Evolutionary conservation across 768 basidiomycete genomes (phyloP), one percentile per base, ranked within the genome.

Genomic region (Macrolepiota albuminosa): DNA sequence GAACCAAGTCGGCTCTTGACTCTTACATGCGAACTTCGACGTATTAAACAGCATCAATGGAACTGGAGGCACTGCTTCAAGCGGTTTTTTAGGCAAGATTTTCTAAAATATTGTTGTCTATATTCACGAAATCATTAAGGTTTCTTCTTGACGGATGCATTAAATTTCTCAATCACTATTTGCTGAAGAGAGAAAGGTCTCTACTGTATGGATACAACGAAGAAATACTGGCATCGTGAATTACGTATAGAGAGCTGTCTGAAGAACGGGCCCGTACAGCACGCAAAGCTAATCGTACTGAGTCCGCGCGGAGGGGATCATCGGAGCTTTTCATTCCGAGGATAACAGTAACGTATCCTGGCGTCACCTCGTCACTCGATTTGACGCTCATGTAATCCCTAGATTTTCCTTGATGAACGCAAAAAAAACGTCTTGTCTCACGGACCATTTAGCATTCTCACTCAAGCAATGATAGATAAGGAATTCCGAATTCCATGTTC

Each of bases 241-340:
- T 48, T 18, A 57, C 56, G 40, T 33, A 49, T 36, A 1, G 51
- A 40, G 49, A 40, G 29, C 11, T 39, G 40, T 34, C 54, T n/a
- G 26, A 40, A 14, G 34, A 46, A 45, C 51, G 24, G 45, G n/a
- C 6, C 59, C 45, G 54, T 49, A 21, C 33, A n/a, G 21, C 40
- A 11, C 47, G 47, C 34, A 56, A 51, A 60, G 40, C 40, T 36
- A 50, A 56, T 60, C 54, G 48, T 56, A 60, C 47, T 24, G 29
- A 56, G 18, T 61, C 56, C 52, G 46, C 26, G 34, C 50, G 37
- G 37, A 47, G 37, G 51, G 57, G 57, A 62, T 59, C 61, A 49
- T 49, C 47, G 53, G 57, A 53, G 51, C 29, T 33, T 26, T 54
- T 49, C 37, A 46, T 36, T 42, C 43, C 33, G 40, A 59, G 36